phyloP scores from a whole-genome alignment of 108 stramenopile genomes.

The Chaetoceros tenuissimus region DNA sequence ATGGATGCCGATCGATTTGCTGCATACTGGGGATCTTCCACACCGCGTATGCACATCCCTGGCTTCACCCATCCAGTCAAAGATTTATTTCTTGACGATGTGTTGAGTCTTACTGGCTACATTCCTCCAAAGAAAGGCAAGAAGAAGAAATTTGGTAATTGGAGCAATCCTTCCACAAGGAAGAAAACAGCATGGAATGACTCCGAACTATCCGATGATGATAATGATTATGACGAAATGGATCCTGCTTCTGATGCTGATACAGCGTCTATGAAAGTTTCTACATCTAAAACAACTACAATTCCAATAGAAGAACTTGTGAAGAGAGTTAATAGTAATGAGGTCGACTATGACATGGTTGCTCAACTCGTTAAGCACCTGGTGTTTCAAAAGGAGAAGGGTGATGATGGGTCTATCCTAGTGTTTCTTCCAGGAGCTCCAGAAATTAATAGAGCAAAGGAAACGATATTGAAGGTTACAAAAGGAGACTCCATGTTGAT shows the following conservation, averaged over 20 bases:
- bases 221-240: conserved; percentile 17
- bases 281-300: not conserved
- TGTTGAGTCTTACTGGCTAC: conserved; percentile 64
- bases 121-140: conserved; percentile 62
- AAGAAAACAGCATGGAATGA: conserved; percentile 29
- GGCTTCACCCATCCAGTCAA: conserved; percentile 91
- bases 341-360: conserved; percentile 64
- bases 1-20: conserved; percentile 89
- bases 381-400: conserved; percentile 22
- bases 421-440: conserved; percentile 90
- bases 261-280: conserved; percentile 2
- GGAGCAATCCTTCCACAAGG: conserved; percentile 2
- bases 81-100: conserved; percentile 86
- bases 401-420: conserved; percentile 73
- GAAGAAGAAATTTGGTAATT: conserved; percentile 15
- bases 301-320: conserved; percentile 56
- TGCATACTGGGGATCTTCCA: conserved; percentile 60
- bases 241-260: conserved; percentile 5
- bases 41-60: conserved; percentile 85
- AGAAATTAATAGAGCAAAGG: conserved; percentile 72
- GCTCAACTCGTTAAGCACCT: conserved; percentile 45
- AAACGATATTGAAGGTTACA: conserved; percentile 28
- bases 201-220: conserved; percentile 35
- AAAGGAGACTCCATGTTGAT: conserved; percentile 26
- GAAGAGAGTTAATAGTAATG: conserved; percentile 53